Evolutionary conservation across 441 rosid genomes (phyloP).

Genomic region (Monsonia emarginata): DNA sequence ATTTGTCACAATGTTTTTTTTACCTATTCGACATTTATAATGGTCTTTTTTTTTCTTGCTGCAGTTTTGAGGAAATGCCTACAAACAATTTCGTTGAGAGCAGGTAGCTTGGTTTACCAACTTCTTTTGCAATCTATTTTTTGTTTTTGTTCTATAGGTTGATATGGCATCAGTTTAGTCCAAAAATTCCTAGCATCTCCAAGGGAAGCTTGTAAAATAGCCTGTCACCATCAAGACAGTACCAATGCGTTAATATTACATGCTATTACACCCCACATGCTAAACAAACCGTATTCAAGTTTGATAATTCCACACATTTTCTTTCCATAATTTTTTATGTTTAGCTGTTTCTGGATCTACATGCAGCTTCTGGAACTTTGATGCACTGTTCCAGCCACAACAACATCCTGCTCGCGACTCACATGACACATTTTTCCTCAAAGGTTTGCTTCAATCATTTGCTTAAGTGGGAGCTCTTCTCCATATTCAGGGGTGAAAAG

Average conservation of each 20-base stretch:
- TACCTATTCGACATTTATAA: conserved; percentile 15
- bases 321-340: neutral
- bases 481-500: conserved; percentile 1
- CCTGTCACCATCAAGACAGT: neutral
- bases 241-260: neutral
- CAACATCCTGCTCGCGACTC: conserved; percentile 98
- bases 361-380: conserved; percentile 92
- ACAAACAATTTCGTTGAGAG: conserved; percentile 89
- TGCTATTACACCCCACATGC: neutral
- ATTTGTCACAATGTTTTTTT: neutral
- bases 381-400: conserved; percentile 88
- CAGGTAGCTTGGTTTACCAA: conserved; percentile 43
- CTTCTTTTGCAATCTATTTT: neutral
- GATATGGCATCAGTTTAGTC: neutral
- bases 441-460: conserved; percentile 33
- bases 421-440: conserved; percentile 79
- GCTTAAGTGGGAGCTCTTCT: conserved; percentile 1
- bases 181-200: neutral
- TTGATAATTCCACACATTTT: neutral
- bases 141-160: conserved; percentile 7
- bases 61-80: conserved; percentile 96
- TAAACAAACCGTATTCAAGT: neutral
- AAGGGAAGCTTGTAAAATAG: neutral
- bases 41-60: conserved; percentile 20
- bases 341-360: conserved; percentile 15